Conservation (phyloP, 2,329 filamentous ascomycete genomes). For the Colletotrichum sp. region DNA sequence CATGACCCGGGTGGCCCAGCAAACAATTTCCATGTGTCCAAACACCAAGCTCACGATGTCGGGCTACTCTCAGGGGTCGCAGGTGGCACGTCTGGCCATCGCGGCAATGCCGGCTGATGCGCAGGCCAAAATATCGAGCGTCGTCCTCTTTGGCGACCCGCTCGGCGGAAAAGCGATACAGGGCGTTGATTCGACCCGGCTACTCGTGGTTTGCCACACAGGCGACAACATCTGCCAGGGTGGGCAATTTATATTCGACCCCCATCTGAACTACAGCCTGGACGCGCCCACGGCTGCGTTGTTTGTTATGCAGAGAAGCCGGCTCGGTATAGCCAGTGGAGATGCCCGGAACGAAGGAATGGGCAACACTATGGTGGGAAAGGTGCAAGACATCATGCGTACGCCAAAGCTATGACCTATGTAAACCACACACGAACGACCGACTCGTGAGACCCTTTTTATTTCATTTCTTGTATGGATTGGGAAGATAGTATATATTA, state of each 20-base stretch:
- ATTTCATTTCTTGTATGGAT: background rate
- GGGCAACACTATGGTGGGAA: slow-evolving; percentile 21
- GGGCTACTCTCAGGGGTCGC: slow-evolving; percentile 33
- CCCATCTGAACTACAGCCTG: slow-evolving; percentile 20
- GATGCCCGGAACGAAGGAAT: slow-evolving; percentile 29
- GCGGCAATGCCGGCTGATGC: slow-evolving; percentile 24
- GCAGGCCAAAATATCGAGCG: slow-evolving; percentile 26
- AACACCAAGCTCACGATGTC: slow-evolving; percentile 28
- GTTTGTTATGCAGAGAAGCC: slow-evolving; percentile 27
- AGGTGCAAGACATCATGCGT: slow-evolving; percentile 15
- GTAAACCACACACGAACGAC: background rate
- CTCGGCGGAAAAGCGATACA: slow-evolving; percentile 23
- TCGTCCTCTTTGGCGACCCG: slow-evolving; percentile 37
- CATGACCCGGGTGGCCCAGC: slow-evolving; percentile 37
- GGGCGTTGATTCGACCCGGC: slow-evolving; percentile 25
- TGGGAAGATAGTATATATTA: background rate
- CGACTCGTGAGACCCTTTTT: background rate
- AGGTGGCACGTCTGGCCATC: slow-evolving; percentile 31
- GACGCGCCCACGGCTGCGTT: slow-evolving; percentile 23
- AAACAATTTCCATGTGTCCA: slow-evolving; percentile 33
- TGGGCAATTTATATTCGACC: slow-evolving; percentile 1
- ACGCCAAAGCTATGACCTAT: background rate
- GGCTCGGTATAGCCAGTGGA: slow-evolving; percentile 26
- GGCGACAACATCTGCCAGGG: slow-evolving; percentile 34
- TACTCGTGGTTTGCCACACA: slow-evolving; percentile 29